Evolutionary conservation across 805 yeast genomes (phyloP).

Genomic region (Komagataella ulmi): DNA sequence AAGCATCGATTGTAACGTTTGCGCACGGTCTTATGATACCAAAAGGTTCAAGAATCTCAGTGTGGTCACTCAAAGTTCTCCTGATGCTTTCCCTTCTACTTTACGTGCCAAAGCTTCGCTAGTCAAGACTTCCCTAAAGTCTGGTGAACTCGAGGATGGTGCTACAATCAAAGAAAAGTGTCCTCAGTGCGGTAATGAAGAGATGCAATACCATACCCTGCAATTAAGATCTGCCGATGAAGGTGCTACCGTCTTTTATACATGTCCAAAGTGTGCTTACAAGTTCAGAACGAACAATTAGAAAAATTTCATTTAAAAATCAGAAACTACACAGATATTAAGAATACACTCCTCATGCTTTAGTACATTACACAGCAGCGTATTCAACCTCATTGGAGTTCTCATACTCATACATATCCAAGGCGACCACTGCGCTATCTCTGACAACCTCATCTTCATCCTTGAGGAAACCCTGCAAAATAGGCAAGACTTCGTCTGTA

Average conservation of each 20-base stretch:
- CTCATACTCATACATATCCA: conserved; percentile 97
- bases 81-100: conserved; percentile 87
- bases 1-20: conserved; percentile 42
- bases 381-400: conserved; percentile 74
- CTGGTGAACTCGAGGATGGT: conserved; percentile 79
- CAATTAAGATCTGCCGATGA: conserved; percentile 98
- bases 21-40: conserved; percentile 26
- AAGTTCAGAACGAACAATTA: conserved; percentile 88
- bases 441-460: conserved; percentile 87
- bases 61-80: conserved; percentile 79
- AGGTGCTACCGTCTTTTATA: conserved; percentile 98
- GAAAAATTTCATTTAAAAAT: not conserved
- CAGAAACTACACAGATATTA: not conserved
- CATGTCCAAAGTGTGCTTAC: conserved; percentile 89
- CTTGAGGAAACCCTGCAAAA: conserved; percentile 61
- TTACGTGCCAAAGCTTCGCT: conserved; percentile 73
- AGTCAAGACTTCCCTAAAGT: conserved; percentile 73
- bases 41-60: conserved; percentile 59
- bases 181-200: conserved; percentile 97
- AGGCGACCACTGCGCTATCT: conserved; percentile 92
- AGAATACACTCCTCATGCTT: not conserved
- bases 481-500: conserved; percentile 87
- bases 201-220: conserved; percentile 94
- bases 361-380: conserved; percentile 23
- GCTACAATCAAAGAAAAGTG: conserved; percentile 96